Evolutionary conservation across 1,284 basidiomycete genomes (phyloP).

Genomic region (Inonotus obliquus): DNA sequence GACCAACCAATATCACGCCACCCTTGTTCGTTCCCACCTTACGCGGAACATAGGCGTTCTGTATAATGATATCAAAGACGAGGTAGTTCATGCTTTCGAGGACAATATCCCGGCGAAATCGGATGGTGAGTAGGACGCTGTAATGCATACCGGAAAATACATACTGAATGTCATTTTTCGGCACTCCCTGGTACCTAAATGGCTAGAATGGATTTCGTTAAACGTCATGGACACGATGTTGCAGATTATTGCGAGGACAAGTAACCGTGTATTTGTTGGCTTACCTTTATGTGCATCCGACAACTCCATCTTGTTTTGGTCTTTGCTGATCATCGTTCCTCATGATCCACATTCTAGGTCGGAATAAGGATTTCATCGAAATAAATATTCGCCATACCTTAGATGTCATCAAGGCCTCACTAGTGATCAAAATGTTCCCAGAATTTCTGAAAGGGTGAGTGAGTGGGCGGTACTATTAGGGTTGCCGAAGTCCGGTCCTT

Average conservation of each 20-base stretch:
- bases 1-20: conserved; percentile 19
- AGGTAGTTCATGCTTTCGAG: conserved; percentile 19
- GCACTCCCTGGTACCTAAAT: no score
- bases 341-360: neutral
- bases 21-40: conserved; percentile 20
- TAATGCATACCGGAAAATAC: neutral
- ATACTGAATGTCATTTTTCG: neutral
- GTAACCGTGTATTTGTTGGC: conserved; percentile 37
- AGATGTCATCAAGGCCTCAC: conserved; percentile 5
- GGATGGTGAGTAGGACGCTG: conserved; percentile 7
- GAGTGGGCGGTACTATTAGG: no score
- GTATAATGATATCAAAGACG: conserved; percentile 21
- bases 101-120: conserved; percentile 15
- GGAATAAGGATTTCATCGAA: conserved; percentile 10
- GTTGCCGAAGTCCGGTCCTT: no score
- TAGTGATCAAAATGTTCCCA: conserved; percentile 10
- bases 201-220: conserved; percentile 29
- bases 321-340: neutral
- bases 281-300: conserved; percentile 33
- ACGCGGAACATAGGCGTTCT: conserved; percentile 19
- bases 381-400: conserved; percentile 1
- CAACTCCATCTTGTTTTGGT: neutral
- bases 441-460: conserved; percentile 7
- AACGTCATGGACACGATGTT: conserved; percentile 19
- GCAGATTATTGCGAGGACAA: conserved; percentile 30